Conservation (phyloP, 345 rosid species). For the Pugionium dolabratum region DNA sequence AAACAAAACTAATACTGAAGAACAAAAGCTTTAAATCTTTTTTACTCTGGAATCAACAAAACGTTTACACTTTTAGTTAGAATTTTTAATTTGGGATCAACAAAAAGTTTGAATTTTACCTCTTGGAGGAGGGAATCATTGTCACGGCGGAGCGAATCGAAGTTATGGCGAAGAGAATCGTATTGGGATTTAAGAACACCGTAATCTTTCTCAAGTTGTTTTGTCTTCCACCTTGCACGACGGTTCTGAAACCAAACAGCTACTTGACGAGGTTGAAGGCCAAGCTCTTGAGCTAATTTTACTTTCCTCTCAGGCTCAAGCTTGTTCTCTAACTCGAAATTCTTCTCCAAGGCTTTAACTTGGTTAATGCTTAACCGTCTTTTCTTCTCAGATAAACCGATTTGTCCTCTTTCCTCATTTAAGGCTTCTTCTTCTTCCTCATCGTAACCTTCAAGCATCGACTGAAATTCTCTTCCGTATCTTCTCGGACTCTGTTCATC, state of each 20-base stretch:
- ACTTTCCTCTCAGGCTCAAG: slow-evolving; percentile 87
- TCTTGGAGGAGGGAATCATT: slow-evolving; percentile 75
- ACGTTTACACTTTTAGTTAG: background rate
- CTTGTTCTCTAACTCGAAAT: slow-evolving; percentile 80
- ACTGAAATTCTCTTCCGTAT: slow-evolving; percentile 69
- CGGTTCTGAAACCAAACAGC: slow-evolving; percentile 95
- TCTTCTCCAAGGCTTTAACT: slow-evolving; percentile 82
- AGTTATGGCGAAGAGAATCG: slow-evolving; percentile 58
- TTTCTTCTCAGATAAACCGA: slow-evolving; percentile 63
- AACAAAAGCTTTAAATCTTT: background rate
- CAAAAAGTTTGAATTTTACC: slow-evolving; percentile 43
- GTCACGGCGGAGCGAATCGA: slow-evolving; percentile 69
- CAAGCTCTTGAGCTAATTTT: slow-evolving; percentile 78
- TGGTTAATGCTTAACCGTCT: slow-evolving; percentile 75
- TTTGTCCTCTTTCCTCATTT: slow-evolving; percentile 56
- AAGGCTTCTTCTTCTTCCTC: slow-evolving; percentile 38
- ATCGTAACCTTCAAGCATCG: slow-evolving; percentile 68
- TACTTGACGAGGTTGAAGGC: slow-evolving; percentile 78
- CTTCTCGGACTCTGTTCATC: slow-evolving; percentile 72
- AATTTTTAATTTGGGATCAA: too few relatives aligned
- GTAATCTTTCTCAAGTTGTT: slow-evolving; percentile 77
- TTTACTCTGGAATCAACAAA: background rate
- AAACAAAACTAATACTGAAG: background rate
- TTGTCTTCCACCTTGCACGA: slow-evolving; percentile 88
- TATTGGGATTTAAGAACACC: slow-evolving; percentile 56